phyloP scores from a whole-genome alignment of 2,329 filamentous ascomycete species.

The Cladosporium sp. region DNA sequence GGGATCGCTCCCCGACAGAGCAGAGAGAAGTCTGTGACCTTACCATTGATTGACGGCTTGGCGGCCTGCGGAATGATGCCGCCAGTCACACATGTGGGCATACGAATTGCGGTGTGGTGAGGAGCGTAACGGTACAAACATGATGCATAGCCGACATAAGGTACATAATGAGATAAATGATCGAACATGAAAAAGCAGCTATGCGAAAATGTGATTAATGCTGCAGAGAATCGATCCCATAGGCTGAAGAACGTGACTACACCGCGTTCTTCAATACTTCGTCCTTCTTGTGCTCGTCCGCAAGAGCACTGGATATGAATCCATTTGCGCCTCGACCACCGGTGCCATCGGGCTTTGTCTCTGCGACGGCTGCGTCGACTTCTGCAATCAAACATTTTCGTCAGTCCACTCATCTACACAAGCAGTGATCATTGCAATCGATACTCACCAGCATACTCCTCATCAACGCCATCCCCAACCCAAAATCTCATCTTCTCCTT shows the following conservation, averaged over 20 bases:
- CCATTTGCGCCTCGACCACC: constrained; percentile 42
- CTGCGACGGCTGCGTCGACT: constrained; percentile 41
- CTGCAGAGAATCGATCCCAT: not conserved
- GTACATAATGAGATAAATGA: constrained; percentile 10
- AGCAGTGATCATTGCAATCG: not conserved
- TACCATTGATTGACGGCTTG: not conserved
- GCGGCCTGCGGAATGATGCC: not conserved
- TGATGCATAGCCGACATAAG: not conserved
- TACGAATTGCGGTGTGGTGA: no score
- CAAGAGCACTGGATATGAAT: constrained; percentile 36
- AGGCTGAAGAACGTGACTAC: constrained; percentile 12
- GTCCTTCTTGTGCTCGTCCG: constrained; percentile 23
- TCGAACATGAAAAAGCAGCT: not conserved
- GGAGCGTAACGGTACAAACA: not conserved
- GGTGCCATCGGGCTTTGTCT: constrained; percentile 37
- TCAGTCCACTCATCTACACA: constrained; percentile 8
- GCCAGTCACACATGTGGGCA: no score
- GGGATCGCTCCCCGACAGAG: not conserved
- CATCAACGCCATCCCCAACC: constrained; percentile 48
- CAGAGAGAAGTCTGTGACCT: not conserved
- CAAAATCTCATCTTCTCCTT: constrained; percentile 65
- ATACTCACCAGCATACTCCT: constrained; percentile 41
- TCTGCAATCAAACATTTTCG: constrained; percentile 27
- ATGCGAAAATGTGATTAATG: no score
- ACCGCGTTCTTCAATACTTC: constrained; percentile 31